A percentile compares a stretch with the other conserved stretches of the same genome.
phyloP scores from a whole-genome alignment of 768 basidiomycete species.

The Leccinum boreale region DNA sequence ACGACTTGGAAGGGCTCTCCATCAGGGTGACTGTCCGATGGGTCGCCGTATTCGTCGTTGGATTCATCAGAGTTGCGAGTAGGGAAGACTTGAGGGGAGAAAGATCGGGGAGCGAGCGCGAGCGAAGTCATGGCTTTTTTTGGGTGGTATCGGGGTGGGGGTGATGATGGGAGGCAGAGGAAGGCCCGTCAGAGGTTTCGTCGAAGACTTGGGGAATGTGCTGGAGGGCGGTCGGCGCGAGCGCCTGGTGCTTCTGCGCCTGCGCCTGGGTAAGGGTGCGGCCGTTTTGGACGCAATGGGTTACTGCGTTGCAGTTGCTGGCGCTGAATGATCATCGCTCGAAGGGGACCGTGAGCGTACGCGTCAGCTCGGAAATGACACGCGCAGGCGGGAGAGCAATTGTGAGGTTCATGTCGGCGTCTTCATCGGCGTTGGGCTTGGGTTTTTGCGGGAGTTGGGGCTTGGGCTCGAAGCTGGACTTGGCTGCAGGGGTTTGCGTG shows the following conservation, averaged over 20 bases:
- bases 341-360: neutral
- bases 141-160: neutral
- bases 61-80: neutral
- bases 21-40: too few relatives aligned
- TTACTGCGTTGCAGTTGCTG: too few relatives aligned
- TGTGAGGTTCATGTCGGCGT: neutral
- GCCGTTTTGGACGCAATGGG: neutral
- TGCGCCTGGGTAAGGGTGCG: neutral
- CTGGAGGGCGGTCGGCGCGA: too few relatives aligned
- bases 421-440: neutral
- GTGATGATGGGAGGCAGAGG: neutral
- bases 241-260: too few relatives aligned
- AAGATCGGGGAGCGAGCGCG: neutral
- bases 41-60: too few relatives aligned
- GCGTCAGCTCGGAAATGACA: slow-evolving; percentile 23
- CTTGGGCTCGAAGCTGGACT: neutral
- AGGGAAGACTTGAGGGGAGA: neutral
- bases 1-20: neutral
- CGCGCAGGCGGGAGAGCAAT: slow-evolving; percentile 26
- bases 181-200: slow-evolving; percentile 13
- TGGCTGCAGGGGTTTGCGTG: too few relatives aligned
- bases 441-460: too few relatives aligned
- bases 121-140: neutral
- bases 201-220: slow-evolving; percentile 5
- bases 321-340: too few relatives aligned